Evolutionary conservation across 179 eudicot genomes (phyloP).

Genomic region (Spergularia azorica): DNA sequence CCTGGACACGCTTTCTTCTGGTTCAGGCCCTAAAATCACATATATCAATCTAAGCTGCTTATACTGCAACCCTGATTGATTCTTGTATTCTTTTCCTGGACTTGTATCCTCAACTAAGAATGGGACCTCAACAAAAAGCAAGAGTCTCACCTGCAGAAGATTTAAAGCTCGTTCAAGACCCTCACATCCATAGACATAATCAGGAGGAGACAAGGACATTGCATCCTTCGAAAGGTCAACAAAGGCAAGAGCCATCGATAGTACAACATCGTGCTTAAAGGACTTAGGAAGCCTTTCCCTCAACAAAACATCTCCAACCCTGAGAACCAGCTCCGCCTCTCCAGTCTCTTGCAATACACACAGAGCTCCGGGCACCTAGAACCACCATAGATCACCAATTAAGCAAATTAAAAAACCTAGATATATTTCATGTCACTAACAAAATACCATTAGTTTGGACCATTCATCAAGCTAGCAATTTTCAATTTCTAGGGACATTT

Average conservation of each 20-base stretch:
- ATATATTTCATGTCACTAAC: slow-evolving; percentile 6
- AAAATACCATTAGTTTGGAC: neutral
- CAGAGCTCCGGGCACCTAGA: slow-evolving; percentile 94
- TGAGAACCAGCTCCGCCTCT: slow-evolving; percentile 79
- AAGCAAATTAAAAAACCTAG: slow-evolving; percentile 6
- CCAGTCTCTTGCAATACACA: slow-evolving; percentile 95
- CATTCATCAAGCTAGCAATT: neutral
- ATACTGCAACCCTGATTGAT: no score
- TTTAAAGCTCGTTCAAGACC: slow-evolving; percentile 86
- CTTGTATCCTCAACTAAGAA: neutral
- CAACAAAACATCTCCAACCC: slow-evolving; percentile 79
- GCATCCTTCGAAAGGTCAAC: slow-evolving; percentile 90
- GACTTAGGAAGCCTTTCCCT: slow-evolving; percentile 89
- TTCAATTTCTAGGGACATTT: neutral
- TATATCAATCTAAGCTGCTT: neutral
- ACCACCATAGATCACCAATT: slow-evolving; percentile 20
- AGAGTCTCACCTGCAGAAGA: slow-evolving; percentile 65
- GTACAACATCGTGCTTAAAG: slow-evolving; percentile 87
- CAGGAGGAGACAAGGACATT: slow-evolving; percentile 85
- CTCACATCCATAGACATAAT: slow-evolving; percentile 85
- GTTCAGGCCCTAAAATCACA: slow-evolving; percentile 6
- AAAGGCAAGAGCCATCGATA: slow-evolving; percentile 89
- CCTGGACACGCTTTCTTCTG: neutral
- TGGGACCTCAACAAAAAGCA: neutral
- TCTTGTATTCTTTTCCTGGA: no score